These are phyloP conservation scores for Carex arenaria DNA, from an alignment of 202 grass and related monocot genomes.

Conservation along the genomic window DNA sequence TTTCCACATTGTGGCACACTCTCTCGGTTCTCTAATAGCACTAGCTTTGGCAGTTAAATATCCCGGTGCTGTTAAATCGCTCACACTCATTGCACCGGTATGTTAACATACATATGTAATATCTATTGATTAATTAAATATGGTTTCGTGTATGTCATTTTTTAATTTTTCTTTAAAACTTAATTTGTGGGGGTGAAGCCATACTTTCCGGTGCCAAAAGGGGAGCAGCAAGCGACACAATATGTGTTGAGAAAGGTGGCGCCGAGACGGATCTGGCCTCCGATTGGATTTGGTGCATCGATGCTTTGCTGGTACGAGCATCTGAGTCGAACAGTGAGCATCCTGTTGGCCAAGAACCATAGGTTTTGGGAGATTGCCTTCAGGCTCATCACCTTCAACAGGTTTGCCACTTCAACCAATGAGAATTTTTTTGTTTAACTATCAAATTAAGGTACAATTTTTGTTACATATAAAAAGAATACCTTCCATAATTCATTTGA, in stretches of 20 bases:
- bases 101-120: not conserved
- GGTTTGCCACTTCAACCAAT: constrained; percentile 29
- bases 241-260: constrained; percentile 81
- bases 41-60: constrained; percentile 86
- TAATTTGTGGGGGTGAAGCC: constrained; percentile 40
- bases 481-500: not conserved
- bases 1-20: constrained; percentile 98
- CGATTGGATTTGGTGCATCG: constrained; percentile 80
- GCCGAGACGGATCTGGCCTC: constrained; percentile 84
- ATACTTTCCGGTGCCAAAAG: constrained; percentile 74
- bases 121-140: not conserved
- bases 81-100: constrained; percentile 94
- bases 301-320: constrained; percentile 99
- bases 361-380: constrained; percentile 80
- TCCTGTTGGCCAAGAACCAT: constrained; percentile 95
- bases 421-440: not conserved
- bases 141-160: not conserved
- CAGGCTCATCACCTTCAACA: constrained; percentile 87
- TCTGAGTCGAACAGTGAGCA: constrained; percentile 74
- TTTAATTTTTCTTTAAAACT: not conserved
- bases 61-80: constrained; percentile 62
- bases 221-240: constrained; percentile 57
- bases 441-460: not conserved
- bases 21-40: constrained; percentile 88
- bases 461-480: not conserved